Conservation (phyloP, 495 filamentous ascomycete genomes). For the Penicillium subrubescens region DNA sequence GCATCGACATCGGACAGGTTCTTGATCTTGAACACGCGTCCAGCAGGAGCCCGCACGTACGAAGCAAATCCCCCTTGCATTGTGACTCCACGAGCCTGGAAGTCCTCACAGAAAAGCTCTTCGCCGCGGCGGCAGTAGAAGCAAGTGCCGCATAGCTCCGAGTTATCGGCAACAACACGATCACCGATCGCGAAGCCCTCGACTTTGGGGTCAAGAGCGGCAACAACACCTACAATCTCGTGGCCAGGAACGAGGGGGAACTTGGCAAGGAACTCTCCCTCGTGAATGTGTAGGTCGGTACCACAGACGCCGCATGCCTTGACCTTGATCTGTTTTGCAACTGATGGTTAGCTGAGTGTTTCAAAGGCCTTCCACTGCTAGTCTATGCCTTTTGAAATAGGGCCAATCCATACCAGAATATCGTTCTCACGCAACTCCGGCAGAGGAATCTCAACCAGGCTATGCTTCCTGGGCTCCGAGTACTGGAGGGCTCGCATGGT, state of each 20-base stretch:
- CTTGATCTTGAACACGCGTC: conserved; percentile 69
- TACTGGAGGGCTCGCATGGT: conserved; percentile 12
- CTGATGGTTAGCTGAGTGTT: background rate
- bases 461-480: background rate
- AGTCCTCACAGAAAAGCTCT: conserved; percentile 70
- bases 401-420: background rate
- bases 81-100: conserved; percentile 64
- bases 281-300: conserved; percentile 68
- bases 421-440: conserved; percentile 9
- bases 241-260: conserved; percentile 61
- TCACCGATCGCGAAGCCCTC: conserved; percentile 66
- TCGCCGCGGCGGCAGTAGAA: conserved; percentile 74
- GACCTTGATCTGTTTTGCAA: conserved; percentile 41
- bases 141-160: conserved; percentile 69
- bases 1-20: conserved; percentile 70
- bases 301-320: conserved; percentile 73
- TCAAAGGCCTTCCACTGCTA: background rate
- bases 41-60: conserved; percentile 60
- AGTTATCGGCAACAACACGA: conserved; percentile 58
- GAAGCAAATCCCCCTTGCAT: conserved; percentile 72
- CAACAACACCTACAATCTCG: conserved; percentile 55
- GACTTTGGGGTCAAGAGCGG: conserved; percentile 57
- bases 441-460: conserved; percentile 5
- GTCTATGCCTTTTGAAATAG: background rate
- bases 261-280: conserved; percentile 63